Evolutionary conservation across 106 monocot genomes (phyloP).

Genomic region (Iris macrosiphon): DNA sequence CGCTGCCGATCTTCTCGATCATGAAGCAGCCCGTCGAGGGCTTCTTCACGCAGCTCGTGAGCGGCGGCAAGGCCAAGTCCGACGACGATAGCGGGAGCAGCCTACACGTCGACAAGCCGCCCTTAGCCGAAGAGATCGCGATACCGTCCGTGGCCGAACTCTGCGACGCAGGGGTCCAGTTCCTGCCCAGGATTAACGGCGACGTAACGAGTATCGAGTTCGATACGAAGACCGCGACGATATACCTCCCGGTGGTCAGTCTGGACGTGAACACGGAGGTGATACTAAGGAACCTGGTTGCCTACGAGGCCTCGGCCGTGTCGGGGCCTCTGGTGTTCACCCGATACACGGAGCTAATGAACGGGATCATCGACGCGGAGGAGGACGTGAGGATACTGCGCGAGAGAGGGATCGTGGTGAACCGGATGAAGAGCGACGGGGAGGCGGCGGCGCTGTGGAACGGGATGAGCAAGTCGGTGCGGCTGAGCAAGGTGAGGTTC

Average conservation of each 20-base stretch:
- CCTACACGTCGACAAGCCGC: background rate
- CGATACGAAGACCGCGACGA: background rate
- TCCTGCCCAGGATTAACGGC: slow-evolving; percentile 2
- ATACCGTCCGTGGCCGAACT: slow-evolving; percentile 23
- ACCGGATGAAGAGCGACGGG: slow-evolving; percentile 19
- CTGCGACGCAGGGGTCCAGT: background rate
- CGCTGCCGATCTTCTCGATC: slow-evolving; percentile 7
- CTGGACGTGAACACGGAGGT: slow-evolving; percentile 18
- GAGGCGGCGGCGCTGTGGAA: slow-evolving; percentile 19
- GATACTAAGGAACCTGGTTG: slow-evolving; percentile 17
- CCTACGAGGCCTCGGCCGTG: slow-evolving; percentile 5
- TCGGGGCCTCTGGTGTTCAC: slow-evolving; percentile 7
- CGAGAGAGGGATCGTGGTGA: background rate
- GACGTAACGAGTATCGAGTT: slow-evolving; percentile 6
- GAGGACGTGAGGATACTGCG: slow-evolving; percentile 19
- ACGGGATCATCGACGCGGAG: slow-evolving; percentile 15
- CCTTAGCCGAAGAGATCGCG: slow-evolving; percentile 14
- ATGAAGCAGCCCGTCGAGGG: slow-evolving; percentile 10
- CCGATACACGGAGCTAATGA: slow-evolving; percentile 24
- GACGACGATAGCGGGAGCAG: background rate
- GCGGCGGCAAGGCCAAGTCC: background rate
- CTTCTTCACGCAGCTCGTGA: slow-evolving; percentile 1
- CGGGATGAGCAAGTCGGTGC: slow-evolving; percentile 19
- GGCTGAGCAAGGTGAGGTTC: slow-evolving; percentile 6
- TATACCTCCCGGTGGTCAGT: slow-evolving; percentile 12